Percentiles rank a stretch among this genome's conserved stretches.
Evolutionary conservation across 2,329 filamentous ascomycete species (phyloP).

Genomic region (Botrytis aclada): DNA sequence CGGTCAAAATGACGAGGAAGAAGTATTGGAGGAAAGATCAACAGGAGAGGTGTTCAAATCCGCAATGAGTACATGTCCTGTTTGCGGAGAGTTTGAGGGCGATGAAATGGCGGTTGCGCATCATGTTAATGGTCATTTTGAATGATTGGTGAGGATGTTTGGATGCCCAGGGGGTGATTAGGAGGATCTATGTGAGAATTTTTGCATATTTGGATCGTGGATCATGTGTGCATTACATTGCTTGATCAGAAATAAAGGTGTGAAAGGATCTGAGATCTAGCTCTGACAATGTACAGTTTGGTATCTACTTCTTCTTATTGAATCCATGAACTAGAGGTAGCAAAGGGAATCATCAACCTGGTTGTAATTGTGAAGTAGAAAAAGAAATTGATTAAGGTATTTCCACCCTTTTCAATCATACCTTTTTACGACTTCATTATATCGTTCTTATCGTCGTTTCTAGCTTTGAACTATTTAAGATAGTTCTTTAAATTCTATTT

Average conservation of each 20-base stretch:
- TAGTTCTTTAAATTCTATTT: not conserved
- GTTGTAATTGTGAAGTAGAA: not conserved
- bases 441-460: not conserved
- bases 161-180: not conserved
- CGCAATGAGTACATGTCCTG: slow-evolving; percentile 26
- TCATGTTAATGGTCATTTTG: slow-evolving; percentile 35
- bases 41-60: not conserved
- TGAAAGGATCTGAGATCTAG: fast-evolving
- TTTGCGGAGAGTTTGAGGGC: slow-evolving; percentile 36
- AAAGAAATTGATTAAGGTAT: not conserved
- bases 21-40: not conserved
- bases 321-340: not conserved
- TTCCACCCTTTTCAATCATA: not conserved
- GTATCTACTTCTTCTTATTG: not conserved
- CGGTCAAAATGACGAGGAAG: slow-evolving; percentile 22
- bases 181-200: not conserved
- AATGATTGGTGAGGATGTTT: slow-evolving; percentile 11
- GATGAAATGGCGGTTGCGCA: slow-evolving; percentile 34
- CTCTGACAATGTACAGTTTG: not conserved
- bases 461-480: not conserved
- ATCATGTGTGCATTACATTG: not conserved
- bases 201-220: not conserved
- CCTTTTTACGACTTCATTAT: not conserved
- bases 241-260: not conserved
- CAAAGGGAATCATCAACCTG: not conserved